Base-by-base conservation (phyloP, 2,329 filamentous ascomycete species). In the Colletotrichum lindemuthianum region DNA sequence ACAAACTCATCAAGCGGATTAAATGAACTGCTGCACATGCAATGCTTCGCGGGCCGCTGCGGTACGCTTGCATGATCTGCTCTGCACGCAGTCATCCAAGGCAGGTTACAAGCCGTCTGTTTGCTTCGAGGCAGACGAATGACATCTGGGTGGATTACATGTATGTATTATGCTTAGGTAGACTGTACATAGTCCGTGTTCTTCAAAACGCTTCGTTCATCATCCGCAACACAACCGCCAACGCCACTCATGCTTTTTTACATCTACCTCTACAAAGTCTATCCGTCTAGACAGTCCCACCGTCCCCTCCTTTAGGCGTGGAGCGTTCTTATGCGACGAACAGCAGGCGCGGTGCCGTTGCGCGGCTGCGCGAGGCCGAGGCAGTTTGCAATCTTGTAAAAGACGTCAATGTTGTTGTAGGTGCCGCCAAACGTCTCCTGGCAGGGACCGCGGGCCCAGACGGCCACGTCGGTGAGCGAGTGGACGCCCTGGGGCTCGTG, bases 371-470 rank as follows among this genome's bases (percentile, higher is more conserved):
- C 77, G 45, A 90, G 77, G 50, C 90, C 90, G 59, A 92, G 78
- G 71, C 89, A 92, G 69, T 83, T 82, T 12, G 90, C 87, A 73
- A 93, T 91, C 75, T 89, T 88, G 78, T 88, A 93, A 71, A 93
- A 93, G 68, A 93, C 81, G 67, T 93, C 90, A 49, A 92, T 85
- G 72, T 88, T 91, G 75, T 82, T 88, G 69, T 88, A 92, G 4
- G 89, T 86, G 59, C 91, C 90, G 5, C 88, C 86, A 73, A 96
- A 96, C 12, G 85, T 78, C 71, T 92, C 89, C 75, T 93, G 89
- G 79, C 92, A 95, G 6, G 92, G 92, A 0, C 92, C 92, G 80
- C 86, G 85, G 1, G 91, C 90, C 71, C 91, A 95, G 16, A 96
- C 89, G 2, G 91, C 88, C 37, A 93, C 91, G 70, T 93, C 91